phyloP scores from a whole-genome alignment of 805 yeast genomes.

The Brettanomyces nanus region DNA sequence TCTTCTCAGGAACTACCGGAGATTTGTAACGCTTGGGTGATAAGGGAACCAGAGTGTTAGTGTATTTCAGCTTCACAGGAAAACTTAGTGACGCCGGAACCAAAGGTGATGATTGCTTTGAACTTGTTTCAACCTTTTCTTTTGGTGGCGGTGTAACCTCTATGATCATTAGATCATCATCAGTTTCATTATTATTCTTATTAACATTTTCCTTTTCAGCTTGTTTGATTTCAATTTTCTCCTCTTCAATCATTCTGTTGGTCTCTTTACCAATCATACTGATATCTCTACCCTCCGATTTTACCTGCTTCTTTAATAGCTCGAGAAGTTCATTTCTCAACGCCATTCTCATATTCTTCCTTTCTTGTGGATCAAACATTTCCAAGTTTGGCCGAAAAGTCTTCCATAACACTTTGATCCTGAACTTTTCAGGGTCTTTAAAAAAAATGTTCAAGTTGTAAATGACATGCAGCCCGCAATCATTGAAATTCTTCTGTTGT shows the following conservation, averaged over 20 bases:
- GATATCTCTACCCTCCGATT: conserved; percentile 15
- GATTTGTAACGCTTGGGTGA: no score
- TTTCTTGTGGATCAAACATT: conserved; percentile 21
- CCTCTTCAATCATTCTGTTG: conserved; percentile 3
- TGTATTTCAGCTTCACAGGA: no score
- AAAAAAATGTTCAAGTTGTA: conserved; percentile 60
- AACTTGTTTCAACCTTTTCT: not conserved
- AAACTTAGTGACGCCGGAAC: not conserved
- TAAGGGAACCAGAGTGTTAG: no score
- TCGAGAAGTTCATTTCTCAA: conserved; percentile 18
- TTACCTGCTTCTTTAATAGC: conserved; percentile 22
- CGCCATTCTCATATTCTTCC: conserved; percentile 16
- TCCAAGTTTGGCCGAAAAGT: conserved; percentile 11
- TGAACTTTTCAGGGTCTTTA: conserved; percentile 37
- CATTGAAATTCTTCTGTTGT: conserved; percentile 79
- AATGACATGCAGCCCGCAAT: conserved; percentile 90
- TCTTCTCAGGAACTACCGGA: not conserved
- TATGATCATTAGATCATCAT: conserved; percentile 3
- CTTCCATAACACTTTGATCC: conserved; percentile 11
- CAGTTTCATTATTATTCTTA: conserved; percentile 1
- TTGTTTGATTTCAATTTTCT: not conserved
- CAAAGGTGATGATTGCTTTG: not conserved
- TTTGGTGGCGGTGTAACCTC: not conserved
- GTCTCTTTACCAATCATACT: conserved; percentile 16
- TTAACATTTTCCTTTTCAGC: not conserved